phyloP scores from a whole-genome alignment of 495 filamentous ascomycete species.

The Hypomontagnella submonticulosa region DNA sequence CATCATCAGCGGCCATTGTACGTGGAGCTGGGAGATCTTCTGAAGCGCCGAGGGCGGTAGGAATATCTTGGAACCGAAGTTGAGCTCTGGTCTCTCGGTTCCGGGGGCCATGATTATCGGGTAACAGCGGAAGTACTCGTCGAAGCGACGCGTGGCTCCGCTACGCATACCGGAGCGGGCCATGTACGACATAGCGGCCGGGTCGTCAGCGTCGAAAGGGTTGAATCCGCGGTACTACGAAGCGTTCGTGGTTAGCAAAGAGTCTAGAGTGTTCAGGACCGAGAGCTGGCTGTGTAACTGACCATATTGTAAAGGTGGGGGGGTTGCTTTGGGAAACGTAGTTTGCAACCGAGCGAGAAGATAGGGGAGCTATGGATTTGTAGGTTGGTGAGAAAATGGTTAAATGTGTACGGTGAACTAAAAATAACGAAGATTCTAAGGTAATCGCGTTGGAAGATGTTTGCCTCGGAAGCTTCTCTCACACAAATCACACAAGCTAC shows the following conservation, averaged over 20 bases:
- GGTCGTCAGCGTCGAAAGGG: conserved; percentile 66
- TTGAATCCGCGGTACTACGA: conserved; percentile 55
- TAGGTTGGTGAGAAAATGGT: neutral
- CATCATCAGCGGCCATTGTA: conserved; percentile 97
- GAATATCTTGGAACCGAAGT: conserved; percentile 97
- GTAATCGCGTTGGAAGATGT: neutral
- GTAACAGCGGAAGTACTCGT: conserved; percentile 97
- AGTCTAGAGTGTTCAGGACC: conserved; percentile 11
- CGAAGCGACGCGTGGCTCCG: conserved; percentile 72
- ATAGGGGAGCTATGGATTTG: neutral
- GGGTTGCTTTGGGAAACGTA: neutral
- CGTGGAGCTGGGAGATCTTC: conserved; percentile 94
- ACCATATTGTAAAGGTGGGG: conserved; percentile 27
- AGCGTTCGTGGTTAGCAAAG: conserved; percentile 29
- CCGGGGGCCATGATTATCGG: conserved; percentile 95
- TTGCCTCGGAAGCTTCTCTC: neutral
- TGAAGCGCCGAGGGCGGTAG: conserved; percentile 94
- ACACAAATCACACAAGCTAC: conserved; percentile 10
- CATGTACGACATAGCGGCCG: conserved; percentile 61
- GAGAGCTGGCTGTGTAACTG: conserved; percentile 27
- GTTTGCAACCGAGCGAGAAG: neutral
- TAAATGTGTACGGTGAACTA: neutral
- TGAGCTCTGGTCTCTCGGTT: conserved; percentile 86
- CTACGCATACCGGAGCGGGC: conserved; percentile 53
- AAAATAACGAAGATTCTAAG: conserved; percentile 7